These are phyloP conservation scores for fission yeast (Schizosaccharomyces pombe) DNA, from an alignment of 805 yeast species.

Conservation along the genomic window DNA sequence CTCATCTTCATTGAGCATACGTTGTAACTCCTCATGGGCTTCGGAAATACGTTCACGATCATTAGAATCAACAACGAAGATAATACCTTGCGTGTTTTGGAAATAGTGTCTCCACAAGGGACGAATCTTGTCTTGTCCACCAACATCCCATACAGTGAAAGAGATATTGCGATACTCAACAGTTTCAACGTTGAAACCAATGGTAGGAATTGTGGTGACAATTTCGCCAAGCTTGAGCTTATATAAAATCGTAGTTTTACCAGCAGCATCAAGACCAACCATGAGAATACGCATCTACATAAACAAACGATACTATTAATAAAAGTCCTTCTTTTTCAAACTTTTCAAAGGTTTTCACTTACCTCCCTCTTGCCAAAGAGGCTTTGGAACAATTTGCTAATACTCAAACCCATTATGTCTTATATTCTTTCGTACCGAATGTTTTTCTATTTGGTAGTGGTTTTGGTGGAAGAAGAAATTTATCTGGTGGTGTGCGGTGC, in stretches of 20 bases:
- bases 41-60: slow-evolving; percentile 95
- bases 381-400: slow-evolving; percentile 82
- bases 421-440: neutral
- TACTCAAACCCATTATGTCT: slow-evolving; percentile 70
- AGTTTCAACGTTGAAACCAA: slow-evolving; percentile 60
- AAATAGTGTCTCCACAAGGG: slow-evolving; percentile 97
- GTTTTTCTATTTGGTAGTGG: neutral
- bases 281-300: slow-evolving; percentile 67
- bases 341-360: neutral
- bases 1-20: slow-evolving; percentile 96
- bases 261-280: slow-evolving; percentile 94
- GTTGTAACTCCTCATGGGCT: slow-evolving; percentile 94
- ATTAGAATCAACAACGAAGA: slow-evolving; percentile 91
- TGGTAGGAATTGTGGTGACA: slow-evolving; percentile 56
- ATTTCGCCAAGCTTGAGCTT: slow-evolving; percentile 38
- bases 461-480: neutral
- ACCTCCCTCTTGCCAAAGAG: slow-evolving; percentile 82
- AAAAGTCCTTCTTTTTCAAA: neutral
- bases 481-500: slow-evolving; percentile 1
- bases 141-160: slow-evolving; percentile 91
- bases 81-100: slow-evolving; percentile 96
- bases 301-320: neutral
- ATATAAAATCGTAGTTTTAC: slow-evolving; percentile 90
- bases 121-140: slow-evolving; percentile 98
- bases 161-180: slow-evolving; percentile 60